phyloP scores from a whole-genome alignment of 2,329 filamentous ascomycete species.

The Xylariales sp. region DNA sequence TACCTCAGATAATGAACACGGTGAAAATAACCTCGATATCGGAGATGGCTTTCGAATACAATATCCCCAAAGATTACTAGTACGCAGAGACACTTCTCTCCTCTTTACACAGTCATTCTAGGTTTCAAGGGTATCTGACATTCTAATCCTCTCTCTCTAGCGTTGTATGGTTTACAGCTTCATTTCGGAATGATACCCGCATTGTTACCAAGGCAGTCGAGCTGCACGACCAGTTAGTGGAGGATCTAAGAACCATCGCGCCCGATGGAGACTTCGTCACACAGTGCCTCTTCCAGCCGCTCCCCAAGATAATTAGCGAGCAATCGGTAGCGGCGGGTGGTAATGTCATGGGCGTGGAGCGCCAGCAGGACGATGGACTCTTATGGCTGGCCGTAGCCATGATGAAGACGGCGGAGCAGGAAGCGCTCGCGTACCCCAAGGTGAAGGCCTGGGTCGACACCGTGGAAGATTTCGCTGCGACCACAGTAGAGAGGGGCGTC shows the following conservation, averaged over 20 bases:
- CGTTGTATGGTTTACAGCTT: conserved; percentile 6
- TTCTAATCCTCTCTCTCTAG: conserved; percentile 3
- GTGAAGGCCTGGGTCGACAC: conserved; percentile 11
- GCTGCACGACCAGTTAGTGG: conserved; percentile 9
- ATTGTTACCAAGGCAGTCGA: conserved; percentile 9
- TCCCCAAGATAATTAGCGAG: conserved; percentile 10
- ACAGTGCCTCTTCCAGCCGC: conserved; percentile 19
- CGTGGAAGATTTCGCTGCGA: conserved; percentile 12
- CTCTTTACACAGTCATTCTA: not conserved
- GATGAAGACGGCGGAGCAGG: conserved; percentile 14
- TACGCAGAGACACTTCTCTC: too few species aligned
- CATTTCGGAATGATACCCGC: conserved; percentile 13
- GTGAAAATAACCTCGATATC: conserved; percentile 13
- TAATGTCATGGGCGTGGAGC: conserved; percentile 18
- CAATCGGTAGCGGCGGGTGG: conserved; percentile 12
- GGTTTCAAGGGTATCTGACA: not conserved
- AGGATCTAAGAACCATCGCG: conserved; percentile 1
- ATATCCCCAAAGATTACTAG: conserved; percentile 10
- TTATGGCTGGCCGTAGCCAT: conserved; percentile 12
- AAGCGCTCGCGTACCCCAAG: conserved; percentile 11
- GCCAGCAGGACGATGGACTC: conserved; percentile 12
- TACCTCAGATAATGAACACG: conserved; percentile 12
- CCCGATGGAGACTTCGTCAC: conserved; percentile 10
- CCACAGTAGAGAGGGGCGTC: conserved; percentile 10
- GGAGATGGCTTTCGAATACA: conserved; percentile 15